A percentile compares a stretch with the other conserved stretches of the same genome.
These are phyloP conservation scores for Lycium ferocissimum DNA, from an alignment of 257 asterid genomes.

Conservation along the genomic window DNA sequence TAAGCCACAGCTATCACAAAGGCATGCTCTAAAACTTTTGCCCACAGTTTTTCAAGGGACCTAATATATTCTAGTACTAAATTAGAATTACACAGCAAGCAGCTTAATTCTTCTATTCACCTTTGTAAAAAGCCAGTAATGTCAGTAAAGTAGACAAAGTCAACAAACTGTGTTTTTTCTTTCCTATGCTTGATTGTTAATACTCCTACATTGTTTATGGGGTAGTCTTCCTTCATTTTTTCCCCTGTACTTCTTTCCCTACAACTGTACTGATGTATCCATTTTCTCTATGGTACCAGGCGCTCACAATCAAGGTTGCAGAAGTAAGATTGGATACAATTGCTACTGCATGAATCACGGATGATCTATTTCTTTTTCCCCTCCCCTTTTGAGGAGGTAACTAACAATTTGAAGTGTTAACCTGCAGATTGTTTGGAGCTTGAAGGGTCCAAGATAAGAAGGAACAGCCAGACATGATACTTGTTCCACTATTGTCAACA, in stretches of 20 bases:
- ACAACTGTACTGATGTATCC: constrained; percentile 37
- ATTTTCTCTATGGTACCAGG: constrained; percentile 50
- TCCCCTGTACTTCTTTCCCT: neutral
- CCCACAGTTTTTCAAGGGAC: neutral
- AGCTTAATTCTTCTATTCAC: neutral
- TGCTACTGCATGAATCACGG: neutral
- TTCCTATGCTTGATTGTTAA: constrained; percentile 4
- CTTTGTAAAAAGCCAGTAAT: neutral
- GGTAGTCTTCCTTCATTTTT: neutral
- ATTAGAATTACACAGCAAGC: constrained; percentile 1
- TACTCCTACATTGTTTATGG: constrained; percentile 10
- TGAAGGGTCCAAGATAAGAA: constrained; percentile 34
- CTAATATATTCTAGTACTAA: neutral
- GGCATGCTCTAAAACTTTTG: constrained; percentile 44
- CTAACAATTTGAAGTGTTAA: constrained; percentile 22
- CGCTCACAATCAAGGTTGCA: constrained; percentile 60
- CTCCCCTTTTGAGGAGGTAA: neutral
- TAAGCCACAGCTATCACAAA: constrained; percentile 50
- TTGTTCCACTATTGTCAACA: neutral
- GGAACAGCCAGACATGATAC: constrained; percentile 25
- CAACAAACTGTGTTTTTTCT: neutral
- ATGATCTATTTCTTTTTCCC: neutral
- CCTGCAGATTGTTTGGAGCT: constrained; percentile 69
- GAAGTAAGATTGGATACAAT: constrained; percentile 43
- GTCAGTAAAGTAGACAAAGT: constrained; percentile 18